Evolutionary conservation across 164 flowering plant species (phyloP), one percentile per base, ranked within the genome.

Genomic region (Paratinospora sagittata): DNA sequence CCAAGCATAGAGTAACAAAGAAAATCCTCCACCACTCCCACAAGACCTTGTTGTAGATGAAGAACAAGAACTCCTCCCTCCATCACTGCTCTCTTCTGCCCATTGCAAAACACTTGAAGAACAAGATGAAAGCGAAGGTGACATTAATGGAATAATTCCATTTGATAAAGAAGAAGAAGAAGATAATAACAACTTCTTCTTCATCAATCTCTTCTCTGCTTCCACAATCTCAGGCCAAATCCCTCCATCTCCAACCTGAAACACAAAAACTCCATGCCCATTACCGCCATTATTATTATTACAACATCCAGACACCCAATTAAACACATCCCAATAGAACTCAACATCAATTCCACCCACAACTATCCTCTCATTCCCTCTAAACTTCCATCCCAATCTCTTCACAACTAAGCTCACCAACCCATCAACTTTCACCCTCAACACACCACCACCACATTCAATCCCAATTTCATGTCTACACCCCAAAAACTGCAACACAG

Each of bases 81-180:
- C 82, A 41, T 88, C 91, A 72, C 90, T 87, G 61, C 85, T 84
- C 82, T 85, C 95, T 76, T 86, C 91, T n/a, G 90, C 87, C 91
- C 91, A 88, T 57, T 87, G 90, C 82, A 86, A 58, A 63, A 88
- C 90, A 73, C 89, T 86, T 14, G 90, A 84, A 70, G 81, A 82
- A 34, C n/a, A n/a, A n/a, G n/a, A n/a, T n/a, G 90, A 87, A 30
- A 85, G 80, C 17, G 90, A 77, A 21, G 83, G 80, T 16, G 87
- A 16, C 21, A 52, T 2, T n/a, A n/a, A n/a, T 8, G 1, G 43
- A 39, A 52, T n/a, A n/a, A n/a, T n/a, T n/a, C n/a, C n/a, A n/a
- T n/a, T n/a, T n/a, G n/a, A n/a, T n/a, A n/a, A n/a, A n/a, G n/a
- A n/a, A n/a, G n/a, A n/a, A n/a, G n/a, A n/a, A n/a, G n/a, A n/a